A percentile compares a stretch with the other conserved stretches of the same genome.
Conservation (phyloP, 75 land plant genomes). For the Pinus taeda region DNA sequence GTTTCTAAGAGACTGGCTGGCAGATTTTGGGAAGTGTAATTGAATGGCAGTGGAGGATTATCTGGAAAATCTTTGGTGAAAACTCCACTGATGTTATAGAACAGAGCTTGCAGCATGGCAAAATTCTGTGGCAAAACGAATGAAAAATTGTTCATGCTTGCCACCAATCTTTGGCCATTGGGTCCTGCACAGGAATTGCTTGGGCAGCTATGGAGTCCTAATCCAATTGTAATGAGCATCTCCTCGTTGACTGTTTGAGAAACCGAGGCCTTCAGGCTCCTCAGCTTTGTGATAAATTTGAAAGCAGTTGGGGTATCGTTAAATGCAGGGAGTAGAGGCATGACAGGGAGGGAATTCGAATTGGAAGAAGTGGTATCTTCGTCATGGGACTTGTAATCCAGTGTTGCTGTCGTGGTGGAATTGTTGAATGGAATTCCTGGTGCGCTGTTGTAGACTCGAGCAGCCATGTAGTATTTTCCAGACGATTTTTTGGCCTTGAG, state of each 20-base stretch:
- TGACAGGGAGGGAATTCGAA: no score
- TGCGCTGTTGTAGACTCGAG: no score
- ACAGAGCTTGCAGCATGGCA: not conserved
- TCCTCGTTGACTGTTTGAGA: not conserved
- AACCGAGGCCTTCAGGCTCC: not conserved
- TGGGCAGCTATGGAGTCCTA: not conserved
- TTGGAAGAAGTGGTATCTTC: no score
- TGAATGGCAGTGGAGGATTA: not conserved
- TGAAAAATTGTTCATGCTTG: not conserved
- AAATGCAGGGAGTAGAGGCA: not conserved
- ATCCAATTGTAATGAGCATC: not conserved
- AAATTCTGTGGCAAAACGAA: not conserved
- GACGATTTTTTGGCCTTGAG: no score
- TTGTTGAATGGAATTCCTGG: no score
- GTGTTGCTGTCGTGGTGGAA: no score
- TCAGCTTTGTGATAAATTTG: not conserved
- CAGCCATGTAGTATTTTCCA: no score
- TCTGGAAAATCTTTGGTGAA: not conserved
- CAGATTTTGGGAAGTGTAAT: not conserved
- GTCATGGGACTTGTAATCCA: no score
- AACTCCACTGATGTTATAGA: not conserved
- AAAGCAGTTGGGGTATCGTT: slow-evolving; percentile 1
- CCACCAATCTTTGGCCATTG: not conserved
- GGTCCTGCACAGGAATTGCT: not conserved
- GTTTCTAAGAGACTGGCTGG: not conserved